Percentiles rank a stretch among this genome's conserved stretches.
Conservation (phyloP, 495 filamentous ascomycete species). For the Trichoderma gamsii region DNA sequence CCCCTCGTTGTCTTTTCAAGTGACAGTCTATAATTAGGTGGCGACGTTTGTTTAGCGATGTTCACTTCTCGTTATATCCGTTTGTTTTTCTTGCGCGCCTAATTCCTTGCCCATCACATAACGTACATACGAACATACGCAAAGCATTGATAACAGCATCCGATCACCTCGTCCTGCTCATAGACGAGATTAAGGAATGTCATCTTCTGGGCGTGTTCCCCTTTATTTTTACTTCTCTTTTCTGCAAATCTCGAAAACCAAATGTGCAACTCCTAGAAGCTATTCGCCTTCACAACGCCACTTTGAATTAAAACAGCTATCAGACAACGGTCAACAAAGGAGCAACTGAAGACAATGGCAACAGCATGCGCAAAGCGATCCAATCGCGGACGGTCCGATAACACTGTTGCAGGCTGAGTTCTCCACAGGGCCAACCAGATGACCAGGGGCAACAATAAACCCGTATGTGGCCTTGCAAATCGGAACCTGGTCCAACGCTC, state of each 20-base stretch:
- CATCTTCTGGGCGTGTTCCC: not conserved
- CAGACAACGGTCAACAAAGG: too few relatives aligned
- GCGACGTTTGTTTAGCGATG: not conserved
- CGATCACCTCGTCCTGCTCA: not conserved
- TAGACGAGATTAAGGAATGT: not conserved
- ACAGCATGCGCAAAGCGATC: not conserved
- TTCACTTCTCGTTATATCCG: not conserved
- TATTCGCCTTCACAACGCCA: too few relatives aligned
- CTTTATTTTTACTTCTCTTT: not conserved
- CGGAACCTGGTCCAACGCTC: not conserved
- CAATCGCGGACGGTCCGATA: conserved; percentile 6
- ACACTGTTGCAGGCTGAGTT: not conserved
- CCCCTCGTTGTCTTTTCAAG: not conserved
- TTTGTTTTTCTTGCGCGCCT: not conserved
- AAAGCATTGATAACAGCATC: not conserved
- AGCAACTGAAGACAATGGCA: not conserved
- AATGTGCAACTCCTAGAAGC: not conserved
- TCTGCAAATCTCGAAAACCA: not conserved
- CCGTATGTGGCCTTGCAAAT: not conserved
- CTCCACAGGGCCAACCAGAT: not conserved
- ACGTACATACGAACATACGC: not conserved
- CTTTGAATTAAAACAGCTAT: too few relatives aligned
- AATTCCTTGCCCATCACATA: not conserved
- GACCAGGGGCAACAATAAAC: not conserved
- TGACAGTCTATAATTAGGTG: conserved; percentile 1